Evolutionary conservation across 306 rosid species (phyloP), one percentile per base, ranked within the genome.

Genomic region (Rosa lucieae): DNA sequence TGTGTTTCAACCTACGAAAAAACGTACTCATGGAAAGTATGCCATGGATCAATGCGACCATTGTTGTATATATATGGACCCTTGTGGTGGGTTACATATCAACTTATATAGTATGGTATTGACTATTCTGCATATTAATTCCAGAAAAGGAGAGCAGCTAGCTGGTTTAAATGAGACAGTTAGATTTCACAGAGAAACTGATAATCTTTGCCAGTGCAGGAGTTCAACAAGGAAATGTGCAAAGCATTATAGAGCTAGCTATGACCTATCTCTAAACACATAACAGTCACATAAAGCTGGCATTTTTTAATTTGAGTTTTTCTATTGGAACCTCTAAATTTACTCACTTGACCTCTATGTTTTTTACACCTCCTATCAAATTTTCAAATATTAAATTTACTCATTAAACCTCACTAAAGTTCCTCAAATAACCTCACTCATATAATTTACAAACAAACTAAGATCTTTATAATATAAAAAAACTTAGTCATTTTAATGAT

Each of bases 251-350:
- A 43, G n/a, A 51, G 53, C 42, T 4, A 62, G 67, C 68, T 12
- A 63, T 2, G 42, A 63, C 5, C 68, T 13, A 29, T 63, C 67
- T 63, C 43, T 63, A 23, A 23, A 32, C 15, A 59, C 6, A 75
- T 56, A 74, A 40, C 68, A 74, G 63, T 74, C 77, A 74, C 46
- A 74, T 43, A 75, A 58, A 58, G 78, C 78, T 75, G 78, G 56
- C 78, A 74, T 6, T 58, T 23, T 23, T 23, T 23, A 23, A 23
- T 23, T 23, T 23, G 0, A 23, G 26, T 23, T 23, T 23, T 23
- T 23, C 26, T 23, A 23, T 23, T 23, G 26, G 26, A 23, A 23
- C 26, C 26, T 23, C 26, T 0, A 23, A 23, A 23, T 23, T 23
- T 23, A 23, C 26, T 23, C 26, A 23, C 26, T 23, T 23, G 26